A percentile compares a stretch with the other conserved stretches of the same genome.
These are phyloP conservation scores for Wickerhamiella bombiphila DNA, from an alignment of 805 yeast genomes.

Conservation along the genomic window DNA sequence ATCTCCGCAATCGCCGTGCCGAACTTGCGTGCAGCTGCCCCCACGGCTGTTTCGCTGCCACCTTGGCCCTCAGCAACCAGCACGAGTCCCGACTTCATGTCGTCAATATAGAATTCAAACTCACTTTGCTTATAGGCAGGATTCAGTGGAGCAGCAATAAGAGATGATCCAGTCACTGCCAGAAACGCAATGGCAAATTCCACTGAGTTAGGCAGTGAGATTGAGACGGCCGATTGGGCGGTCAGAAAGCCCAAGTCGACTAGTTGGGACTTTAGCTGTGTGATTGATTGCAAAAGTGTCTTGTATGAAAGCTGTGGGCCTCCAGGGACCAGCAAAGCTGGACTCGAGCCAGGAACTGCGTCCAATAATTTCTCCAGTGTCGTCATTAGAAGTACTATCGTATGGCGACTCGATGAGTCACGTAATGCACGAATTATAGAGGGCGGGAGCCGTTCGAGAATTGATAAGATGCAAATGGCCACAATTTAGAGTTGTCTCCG, in stretches of 20 bases:
- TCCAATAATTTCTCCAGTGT: slow-evolving; percentile 9
- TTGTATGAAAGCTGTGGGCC: slow-evolving; percentile 33
- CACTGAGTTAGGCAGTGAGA: slow-evolving; percentile 45
- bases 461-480: too few relatives aligned
- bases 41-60: slow-evolving; percentile 28
- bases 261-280: slow-evolving; percentile 33
- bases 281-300: slow-evolving; percentile 31
- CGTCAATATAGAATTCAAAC: slow-evolving; percentile 50
- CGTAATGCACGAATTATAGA: too few relatives aligned
- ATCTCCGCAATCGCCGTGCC: slow-evolving; percentile 39
- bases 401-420: too few relatives aligned
- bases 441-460: too few relatives aligned
- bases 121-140: slow-evolving; percentile 46
- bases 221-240: slow-evolving; percentile 37
- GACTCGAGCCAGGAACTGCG: slow-evolving; percentile 7
- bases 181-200: slow-evolving; percentile 45
- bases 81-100: slow-evolving; percentile 41
- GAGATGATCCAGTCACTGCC: slow-evolving; percentile 40
- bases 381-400: too few relatives aligned
- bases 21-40: slow-evolving; percentile 36
- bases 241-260: slow-evolving; percentile 22
- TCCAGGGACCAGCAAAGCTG: slow-evolving; percentile 31
- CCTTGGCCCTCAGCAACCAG: slow-evolving; percentile 42
- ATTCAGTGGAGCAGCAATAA: slow-evolving; percentile 57
- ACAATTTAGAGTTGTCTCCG: too few relatives aligned